Conservation (phyloP, 2,329 filamentous ascomycete species). For the Cordyceps cateniannulata region DNA sequence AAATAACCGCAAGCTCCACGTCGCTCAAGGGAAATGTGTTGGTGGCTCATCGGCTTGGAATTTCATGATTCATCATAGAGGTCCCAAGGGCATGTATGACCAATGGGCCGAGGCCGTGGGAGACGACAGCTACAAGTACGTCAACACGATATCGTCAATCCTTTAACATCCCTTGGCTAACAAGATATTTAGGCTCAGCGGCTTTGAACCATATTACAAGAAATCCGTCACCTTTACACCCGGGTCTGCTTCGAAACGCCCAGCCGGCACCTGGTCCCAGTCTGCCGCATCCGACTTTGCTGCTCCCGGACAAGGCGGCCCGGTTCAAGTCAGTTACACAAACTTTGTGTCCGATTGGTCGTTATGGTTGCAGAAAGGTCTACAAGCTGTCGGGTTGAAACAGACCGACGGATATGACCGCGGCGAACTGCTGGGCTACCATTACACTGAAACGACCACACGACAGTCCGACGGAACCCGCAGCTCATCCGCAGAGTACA, state of each 20-base stretch:
- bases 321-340: conserved; percentile 22
- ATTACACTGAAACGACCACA: conserved; percentile 19
- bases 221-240: conserved; percentile 22
- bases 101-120: conserved; percentile 23
- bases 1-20: conserved; percentile 25
- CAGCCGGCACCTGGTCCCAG: conserved; percentile 20
- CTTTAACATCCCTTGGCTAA: not conserved
- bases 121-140: conserved; percentile 24
- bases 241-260: conserved; percentile 11
- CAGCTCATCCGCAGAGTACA: conserved; percentile 22
- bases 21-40: conserved; percentile 30
- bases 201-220: conserved; percentile 22
- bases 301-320: conserved; percentile 16
- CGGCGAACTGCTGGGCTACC: conserved; percentile 21
- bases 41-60: conserved; percentile 33
- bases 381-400: conserved; percentile 23
- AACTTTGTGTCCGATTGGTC: conserved; percentile 21
- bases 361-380: conserved; percentile 18
- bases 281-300: conserved; percentile 19
- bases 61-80: conserved; percentile 28
- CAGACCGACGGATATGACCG: conserved; percentile 18
- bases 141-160: not conserved
- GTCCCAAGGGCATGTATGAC: conserved; percentile 24
- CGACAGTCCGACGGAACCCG: conserved; percentile 18
- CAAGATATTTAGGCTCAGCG: not conserved